phyloP scores from a whole-genome alignment of 257 asterid species.

The Scutellaria galericulata region DNA sequence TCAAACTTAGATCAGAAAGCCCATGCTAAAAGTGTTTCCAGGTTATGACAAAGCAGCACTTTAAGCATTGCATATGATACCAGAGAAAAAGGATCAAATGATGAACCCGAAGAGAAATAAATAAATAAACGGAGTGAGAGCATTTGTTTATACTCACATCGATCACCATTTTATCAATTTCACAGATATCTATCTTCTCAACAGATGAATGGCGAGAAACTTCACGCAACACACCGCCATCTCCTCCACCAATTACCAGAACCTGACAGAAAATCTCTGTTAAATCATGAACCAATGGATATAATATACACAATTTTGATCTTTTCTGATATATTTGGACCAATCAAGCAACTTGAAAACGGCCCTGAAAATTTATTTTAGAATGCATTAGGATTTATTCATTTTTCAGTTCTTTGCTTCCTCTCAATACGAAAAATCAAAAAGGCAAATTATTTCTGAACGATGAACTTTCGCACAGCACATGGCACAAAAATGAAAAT shows the following conservation, averaged over 20 bases:
- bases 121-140: conserved; percentile 1
- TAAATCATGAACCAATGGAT: conserved; percentile 20
- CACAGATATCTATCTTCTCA: conserved; percentile 92
- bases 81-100: not conserved
- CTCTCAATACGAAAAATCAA: not conserved
- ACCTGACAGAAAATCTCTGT: conserved; percentile 50
- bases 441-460: not conserved
- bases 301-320: conserved; percentile 2
- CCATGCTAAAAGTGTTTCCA: conserved; percentile 7
- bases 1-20: not conserved
- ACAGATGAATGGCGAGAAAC: conserved; percentile 90
- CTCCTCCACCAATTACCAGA: conserved; percentile 98
- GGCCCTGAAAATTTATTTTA: not conserved
- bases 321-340: not conserved
- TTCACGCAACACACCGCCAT: conserved; percentile 97
- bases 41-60: not conserved
- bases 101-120: not conserved
- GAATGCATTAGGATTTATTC: not conserved
- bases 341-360: conserved; percentile 27
- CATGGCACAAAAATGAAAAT: not conserved
- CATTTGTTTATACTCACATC: conserved; percentile 58
- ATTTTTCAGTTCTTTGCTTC: not conserved
- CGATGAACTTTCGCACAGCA: not conserved
- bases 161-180: conserved; percentile 94
- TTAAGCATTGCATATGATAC: too few species aligned